These are phyloP conservation scores for Cercophora newfieldiana DNA, from an alignment of 495 filamentous ascomycete genomes.

Conservation along the genomic window DNA sequence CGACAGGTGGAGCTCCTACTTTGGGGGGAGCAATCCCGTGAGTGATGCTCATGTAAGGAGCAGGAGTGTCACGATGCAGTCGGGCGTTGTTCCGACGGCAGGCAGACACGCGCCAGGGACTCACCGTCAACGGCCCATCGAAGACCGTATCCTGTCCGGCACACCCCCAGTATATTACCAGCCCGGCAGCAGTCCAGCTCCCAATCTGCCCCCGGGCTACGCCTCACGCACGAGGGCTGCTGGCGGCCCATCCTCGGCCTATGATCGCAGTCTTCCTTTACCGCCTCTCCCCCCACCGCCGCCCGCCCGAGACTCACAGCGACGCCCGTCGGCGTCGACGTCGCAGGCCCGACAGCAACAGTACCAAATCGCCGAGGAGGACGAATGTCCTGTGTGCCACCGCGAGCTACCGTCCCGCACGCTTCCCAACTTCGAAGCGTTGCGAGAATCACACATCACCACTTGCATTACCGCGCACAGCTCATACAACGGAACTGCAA, in stretches of 20 bases:
- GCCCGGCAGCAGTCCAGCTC: slow-evolving; percentile 19
- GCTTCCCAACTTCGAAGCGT: slow-evolving; percentile 57
- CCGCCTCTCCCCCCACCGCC: slow-evolving; percentile 11
- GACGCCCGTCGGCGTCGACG: slow-evolving; percentile 27
- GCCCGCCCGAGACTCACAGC: slow-evolving; percentile 14
- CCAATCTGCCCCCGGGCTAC: slow-evolving; percentile 15
- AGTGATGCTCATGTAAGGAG: slow-evolving; percentile 36
- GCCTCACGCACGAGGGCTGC: slow-evolving; percentile 29
- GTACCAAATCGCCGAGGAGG: slow-evolving; percentile 66
- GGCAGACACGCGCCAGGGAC: neutral
- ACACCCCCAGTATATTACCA: slow-evolving; percentile 42
- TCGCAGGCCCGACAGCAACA: slow-evolving; percentile 18
- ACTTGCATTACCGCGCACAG: slow-evolving; percentile 66
- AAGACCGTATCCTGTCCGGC: slow-evolving; percentile 37
- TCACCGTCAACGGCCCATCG: slow-evolving; percentile 22
- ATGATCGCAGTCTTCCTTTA: neutral
- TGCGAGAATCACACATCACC: slow-evolving; percentile 74
- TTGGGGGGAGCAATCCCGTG: slow-evolving; percentile 18
- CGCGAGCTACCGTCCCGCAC: slow-evolving; percentile 66
- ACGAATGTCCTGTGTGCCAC: slow-evolving; percentile 90
- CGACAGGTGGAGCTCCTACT: slow-evolving; percentile 28
- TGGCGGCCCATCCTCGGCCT: neutral
- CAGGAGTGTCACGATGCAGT: slow-evolving; percentile 49
- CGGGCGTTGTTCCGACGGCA: slow-evolving; percentile 9
- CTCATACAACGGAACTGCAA: slow-evolving; percentile 31